Evolutionary conservation across 208 protist genomes (phyloP).

Genomic region (Trypanosoma cruzi): DNA sequence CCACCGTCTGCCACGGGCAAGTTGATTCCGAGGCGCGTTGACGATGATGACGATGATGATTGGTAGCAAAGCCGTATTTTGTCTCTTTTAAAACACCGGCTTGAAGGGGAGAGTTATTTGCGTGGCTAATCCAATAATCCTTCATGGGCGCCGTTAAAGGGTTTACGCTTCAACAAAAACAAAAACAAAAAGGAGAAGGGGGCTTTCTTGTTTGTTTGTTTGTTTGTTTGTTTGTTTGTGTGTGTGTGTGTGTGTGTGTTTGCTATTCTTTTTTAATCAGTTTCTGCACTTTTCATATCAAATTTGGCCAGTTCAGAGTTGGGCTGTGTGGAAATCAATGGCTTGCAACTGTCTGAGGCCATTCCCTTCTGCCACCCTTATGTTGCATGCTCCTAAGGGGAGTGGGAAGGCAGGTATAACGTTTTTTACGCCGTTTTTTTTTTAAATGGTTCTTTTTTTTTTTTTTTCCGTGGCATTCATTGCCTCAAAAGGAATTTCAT

Average conservation of each 20-base stretch:
- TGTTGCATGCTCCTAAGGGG: background rate
- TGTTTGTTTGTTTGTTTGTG: background rate
- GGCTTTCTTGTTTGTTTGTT: background rate
- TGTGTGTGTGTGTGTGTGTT: background rate
- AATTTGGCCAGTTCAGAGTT: background rate
- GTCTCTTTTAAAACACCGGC: background rate
- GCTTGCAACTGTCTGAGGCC: background rate
- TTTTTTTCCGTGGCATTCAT: background rate
- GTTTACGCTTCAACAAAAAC: background rate
- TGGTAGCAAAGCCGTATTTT: conserved; percentile 3
- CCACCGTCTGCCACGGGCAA: conserved; percentile 27
- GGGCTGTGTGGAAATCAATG: background rate
- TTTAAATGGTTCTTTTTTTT: background rate
- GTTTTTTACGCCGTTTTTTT: background rate
- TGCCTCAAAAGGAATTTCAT: conserved; percentile 1
- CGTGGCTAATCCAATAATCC: background rate
- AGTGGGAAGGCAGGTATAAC: background rate
- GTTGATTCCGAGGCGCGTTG: conserved; percentile 13
- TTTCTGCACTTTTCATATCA: background rate
- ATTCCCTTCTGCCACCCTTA: background rate
- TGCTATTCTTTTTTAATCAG: background rate
- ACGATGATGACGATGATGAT: conserved; percentile 31
- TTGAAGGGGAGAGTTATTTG: background rate
- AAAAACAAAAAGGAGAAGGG: background rate
- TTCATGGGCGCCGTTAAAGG: background rate